A percentile compares a stretch with the other conserved stretches of the same genome.
Evolutionary conservation across 2,329 filamentous ascomycete species (phyloP).

Genomic region (Coleophoma eucalyptorum): DNA sequence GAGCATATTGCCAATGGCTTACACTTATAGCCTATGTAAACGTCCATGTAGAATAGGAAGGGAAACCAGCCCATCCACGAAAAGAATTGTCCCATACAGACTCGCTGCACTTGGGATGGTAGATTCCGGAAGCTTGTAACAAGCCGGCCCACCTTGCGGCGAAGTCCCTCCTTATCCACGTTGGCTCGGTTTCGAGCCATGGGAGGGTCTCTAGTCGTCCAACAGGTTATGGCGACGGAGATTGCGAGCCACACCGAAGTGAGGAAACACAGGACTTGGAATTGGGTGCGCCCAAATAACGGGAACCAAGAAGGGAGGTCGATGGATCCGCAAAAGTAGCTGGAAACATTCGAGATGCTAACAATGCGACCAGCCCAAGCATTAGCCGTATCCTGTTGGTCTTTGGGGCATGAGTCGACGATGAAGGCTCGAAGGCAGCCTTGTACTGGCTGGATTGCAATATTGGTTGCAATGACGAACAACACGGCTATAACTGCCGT

Average conservation of each 20-base stretch:
- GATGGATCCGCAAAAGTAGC: slow-evolving; percentile 20
- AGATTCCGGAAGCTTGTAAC: not conserved
- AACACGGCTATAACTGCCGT: slow-evolving; percentile 10
- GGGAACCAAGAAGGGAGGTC: slow-evolving; percentile 2
- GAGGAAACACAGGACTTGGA: slow-evolving; percentile 10
- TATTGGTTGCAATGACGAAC: slow-evolving; percentile 17
- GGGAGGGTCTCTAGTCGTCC: not conserved
- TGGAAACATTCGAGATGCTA: slow-evolving; percentile 23
- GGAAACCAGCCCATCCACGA: slow-evolving; percentile 30
- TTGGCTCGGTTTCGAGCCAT: not conserved
- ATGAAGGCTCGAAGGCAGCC: slow-evolving; percentile 22
- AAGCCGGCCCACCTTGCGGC: not conserved
- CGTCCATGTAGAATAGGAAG: slow-evolving; percentile 25
- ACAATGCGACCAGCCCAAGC: slow-evolving; percentile 22
- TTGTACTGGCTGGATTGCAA: slow-evolving; percentile 26
- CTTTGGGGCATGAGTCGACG: slow-evolving; percentile 20
- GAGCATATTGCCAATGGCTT: not conserved
- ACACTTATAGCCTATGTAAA: not conserved
- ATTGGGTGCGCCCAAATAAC: slow-evolving; percentile 3
- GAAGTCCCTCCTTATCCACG: not conserved
- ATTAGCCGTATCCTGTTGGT: slow-evolving; percentile 24
- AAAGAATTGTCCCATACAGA: slow-evolving; percentile 21
- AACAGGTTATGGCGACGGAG: not conserved
- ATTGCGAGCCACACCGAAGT: slow-evolving; percentile 5
- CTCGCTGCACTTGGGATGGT: slow-evolving; percentile 6